Evolutionary conservation across 2,329 filamentous ascomycete species (phyloP).

Genomic region (Orbilia brochopaga): DNA sequence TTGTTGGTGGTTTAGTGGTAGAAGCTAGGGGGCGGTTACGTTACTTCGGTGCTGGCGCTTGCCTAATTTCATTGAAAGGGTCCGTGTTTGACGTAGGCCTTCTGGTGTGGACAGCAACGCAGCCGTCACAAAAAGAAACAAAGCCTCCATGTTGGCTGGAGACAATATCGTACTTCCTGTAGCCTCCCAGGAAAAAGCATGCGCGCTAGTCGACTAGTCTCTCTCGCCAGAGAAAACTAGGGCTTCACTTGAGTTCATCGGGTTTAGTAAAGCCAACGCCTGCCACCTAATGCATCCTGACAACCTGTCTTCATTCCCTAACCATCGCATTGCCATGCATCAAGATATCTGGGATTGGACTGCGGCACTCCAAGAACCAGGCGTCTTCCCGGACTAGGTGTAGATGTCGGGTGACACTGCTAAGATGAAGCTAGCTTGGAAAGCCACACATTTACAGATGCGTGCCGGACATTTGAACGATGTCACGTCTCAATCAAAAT

Average conservation of each 20-base stretch:
- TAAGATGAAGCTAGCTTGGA: neutral
- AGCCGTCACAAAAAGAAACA: neutral
- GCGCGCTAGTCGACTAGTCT: neutral
- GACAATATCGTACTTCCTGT: neutral
- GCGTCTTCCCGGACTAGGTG: neutral
- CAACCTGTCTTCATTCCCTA: too few relatives aligned
- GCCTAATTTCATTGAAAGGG: conserved; percentile 18
- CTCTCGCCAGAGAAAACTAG: too few relatives aligned
- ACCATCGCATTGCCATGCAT: too few relatives aligned
- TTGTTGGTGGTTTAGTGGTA: neutral
- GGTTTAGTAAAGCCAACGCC: too few relatives aligned
- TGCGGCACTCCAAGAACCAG: neutral
- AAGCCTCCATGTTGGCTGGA: conserved; percentile 41
- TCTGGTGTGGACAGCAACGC: conserved; percentile 13
- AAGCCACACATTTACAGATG: neutral
- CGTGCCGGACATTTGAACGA: neutral
- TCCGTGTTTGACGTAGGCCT: conserved; percentile 5
- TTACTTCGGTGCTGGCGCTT: conserved; percentile 14
- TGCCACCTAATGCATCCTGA: too few relatives aligned
- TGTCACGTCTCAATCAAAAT: too few relatives aligned
- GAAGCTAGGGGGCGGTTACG: conserved; percentile 13
- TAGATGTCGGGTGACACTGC: neutral
- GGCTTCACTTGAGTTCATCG: too few relatives aligned
- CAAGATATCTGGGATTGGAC: neutral
- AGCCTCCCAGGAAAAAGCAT: neutral